phyloP scores from a whole-genome alignment of 352 stramenopile species.

The Phytophthora macrochlamydospora region DNA sequence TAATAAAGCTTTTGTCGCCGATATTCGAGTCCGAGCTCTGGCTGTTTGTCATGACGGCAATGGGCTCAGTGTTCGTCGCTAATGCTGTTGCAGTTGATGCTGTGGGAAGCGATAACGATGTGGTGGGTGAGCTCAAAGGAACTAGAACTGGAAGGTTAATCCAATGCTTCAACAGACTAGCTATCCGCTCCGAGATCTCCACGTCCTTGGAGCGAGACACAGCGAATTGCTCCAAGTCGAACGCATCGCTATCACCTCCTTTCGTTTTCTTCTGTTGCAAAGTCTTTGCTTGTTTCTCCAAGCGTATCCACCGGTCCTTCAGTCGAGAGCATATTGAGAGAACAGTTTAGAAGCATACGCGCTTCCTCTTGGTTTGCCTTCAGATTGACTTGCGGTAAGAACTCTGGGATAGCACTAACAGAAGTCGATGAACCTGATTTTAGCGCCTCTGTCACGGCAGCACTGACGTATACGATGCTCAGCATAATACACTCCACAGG shows the following conservation, averaged over 20 bases:
- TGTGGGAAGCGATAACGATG: conserved; percentile 1
- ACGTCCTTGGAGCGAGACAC: conserved; percentile 50
- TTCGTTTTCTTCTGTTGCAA: conserved; percentile 28
- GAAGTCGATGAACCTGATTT: conserved; percentile 7
- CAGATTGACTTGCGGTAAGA: conserved; percentile 52
- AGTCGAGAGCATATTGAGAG: conserved; percentile 54
- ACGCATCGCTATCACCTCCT: conserved; percentile 23
- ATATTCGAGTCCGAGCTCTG: conserved; percentile 2
- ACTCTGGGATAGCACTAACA: conserved; percentile 37
- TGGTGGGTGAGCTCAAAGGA: conserved; percentile 22
- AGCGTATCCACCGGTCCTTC: conserved; percentile 66
- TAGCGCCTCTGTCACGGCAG: conserved; percentile 51
- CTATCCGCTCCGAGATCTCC: conserved; percentile 64
- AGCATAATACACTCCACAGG: conserved; percentile 71
- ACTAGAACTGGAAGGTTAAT: conserved; percentile 36
- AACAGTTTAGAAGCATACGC: conserved; percentile 62
- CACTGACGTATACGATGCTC: conserved; percentile 71
- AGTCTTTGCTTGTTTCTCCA: conserved; percentile 56
- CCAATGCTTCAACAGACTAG: conserved; percentile 59
- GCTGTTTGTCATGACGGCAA: background rate
- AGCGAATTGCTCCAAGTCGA: conserved; percentile 66
- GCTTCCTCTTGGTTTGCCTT: conserved; percentile 47
- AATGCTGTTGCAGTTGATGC: background rate
- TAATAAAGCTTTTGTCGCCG: conserved; percentile 26
- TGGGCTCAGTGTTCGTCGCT: background rate